phyloP scores from a whole-genome alignment of 2,329 filamentous ascomycete genomes.

The Cladophialophora bantiana region DNA sequence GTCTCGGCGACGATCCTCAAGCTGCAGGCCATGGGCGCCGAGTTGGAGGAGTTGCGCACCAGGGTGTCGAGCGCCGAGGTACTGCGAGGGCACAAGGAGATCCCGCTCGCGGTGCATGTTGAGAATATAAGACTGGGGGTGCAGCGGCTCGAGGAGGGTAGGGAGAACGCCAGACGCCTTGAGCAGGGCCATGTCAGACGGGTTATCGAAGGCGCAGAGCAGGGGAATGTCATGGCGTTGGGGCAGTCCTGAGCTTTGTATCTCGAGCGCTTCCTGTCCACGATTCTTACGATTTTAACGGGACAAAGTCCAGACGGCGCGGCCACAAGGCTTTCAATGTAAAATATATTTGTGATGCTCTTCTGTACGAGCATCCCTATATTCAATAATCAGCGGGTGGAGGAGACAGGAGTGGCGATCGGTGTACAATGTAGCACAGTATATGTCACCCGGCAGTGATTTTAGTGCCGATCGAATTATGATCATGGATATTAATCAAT shows the following conservation, averaged over 20 bases:
- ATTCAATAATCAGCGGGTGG: background rate
- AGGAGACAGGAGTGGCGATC: background rate
- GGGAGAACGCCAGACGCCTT: constrained; percentile 64
- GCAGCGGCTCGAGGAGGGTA: constrained; percentile 71
- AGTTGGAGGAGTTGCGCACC: constrained; percentile 74
- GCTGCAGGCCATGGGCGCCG: constrained; percentile 74
- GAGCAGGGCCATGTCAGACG: constrained; percentile 66
- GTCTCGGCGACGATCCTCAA: constrained; percentile 75
- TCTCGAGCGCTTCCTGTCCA: background rate
- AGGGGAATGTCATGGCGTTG: constrained; percentile 17
- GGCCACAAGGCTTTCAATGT: background rate
- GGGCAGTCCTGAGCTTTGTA: background rate
- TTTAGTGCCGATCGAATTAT: background rate
- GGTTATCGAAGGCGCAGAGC: constrained; percentile 53
- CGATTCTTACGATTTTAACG: background rate
- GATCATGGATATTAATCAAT: background rate
- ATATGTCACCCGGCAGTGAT: background rate
- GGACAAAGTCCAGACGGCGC: background rate
- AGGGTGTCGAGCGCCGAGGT: constrained; percentile 67
- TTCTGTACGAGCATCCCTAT: background rate
- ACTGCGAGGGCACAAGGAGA: constrained; percentile 45
- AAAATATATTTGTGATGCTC: background rate
- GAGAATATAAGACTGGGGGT: constrained; percentile 76
- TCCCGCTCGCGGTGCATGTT: constrained; percentile 76
- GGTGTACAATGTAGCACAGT: background rate